Base-by-base conservation (phyloP, 495 filamentous ascomycete species). In the Mycothermus thermophilus region DNA sequence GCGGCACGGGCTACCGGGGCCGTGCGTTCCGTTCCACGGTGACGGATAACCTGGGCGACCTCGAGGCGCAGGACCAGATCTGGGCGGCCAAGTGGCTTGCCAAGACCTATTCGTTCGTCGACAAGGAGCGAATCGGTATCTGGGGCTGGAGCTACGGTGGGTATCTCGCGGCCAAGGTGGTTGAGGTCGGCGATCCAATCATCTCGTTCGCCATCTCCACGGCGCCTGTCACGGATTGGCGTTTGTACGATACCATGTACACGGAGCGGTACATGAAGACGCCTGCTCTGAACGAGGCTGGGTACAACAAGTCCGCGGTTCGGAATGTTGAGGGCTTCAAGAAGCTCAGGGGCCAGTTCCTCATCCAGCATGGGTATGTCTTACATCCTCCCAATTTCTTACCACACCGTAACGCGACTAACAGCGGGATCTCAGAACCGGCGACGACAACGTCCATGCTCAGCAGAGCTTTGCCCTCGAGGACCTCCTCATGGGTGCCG, bases 241-340 rank as follows among this genome's bases (percentile, higher is more conserved):
- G 69, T 3, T 70, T 74, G 51, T 77, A 77, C 54, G 72, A 78
- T 41, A 63, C 47, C 37, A 66, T 77, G 52, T 78, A 77, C 54
- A 74, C 74, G 8, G 72, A 78, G 53, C 59, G 74, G 19, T 77
- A 74, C 47, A 77, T 77, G 72, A 73, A 76, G 41, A 67, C 59
- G 13, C 55, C 62, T 1, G 41, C 48, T 25, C 35, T 48, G 20
- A 77, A 78, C 45, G 37, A 40, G 0, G 60, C 31, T 0, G 71
- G 68, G 12, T 75, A 76, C 44, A 50, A 49, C 20, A 49, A 47
- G 29, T 53, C 60, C 0, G 65, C 67, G 10, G 64, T 74, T 11
- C 43, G 43, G 12, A 46, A 60, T 10, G 40, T 53, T 0, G 51
- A 52, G 0, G 71, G 71, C 7, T 76, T 75, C 48, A 62, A 64